Base-by-base conservation (phyloP, 192 early-diverging fungal species). In the Dimargaris xerosporica region DNA sequence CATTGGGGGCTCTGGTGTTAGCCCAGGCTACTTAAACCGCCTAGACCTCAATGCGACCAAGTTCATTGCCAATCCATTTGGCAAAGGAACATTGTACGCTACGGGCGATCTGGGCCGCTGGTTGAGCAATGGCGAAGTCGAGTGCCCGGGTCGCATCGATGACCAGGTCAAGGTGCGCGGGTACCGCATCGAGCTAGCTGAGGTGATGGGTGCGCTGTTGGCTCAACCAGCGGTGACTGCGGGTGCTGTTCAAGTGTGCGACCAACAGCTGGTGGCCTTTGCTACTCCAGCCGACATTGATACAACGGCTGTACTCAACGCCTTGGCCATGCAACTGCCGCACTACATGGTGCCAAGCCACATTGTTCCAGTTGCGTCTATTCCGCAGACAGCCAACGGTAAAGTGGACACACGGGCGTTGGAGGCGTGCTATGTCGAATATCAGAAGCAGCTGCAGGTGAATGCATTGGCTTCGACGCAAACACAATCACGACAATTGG, bases 331-430 rank as follows among this genome's bases (percentile, higher is more conserved):
- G 7, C 6, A 6, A 15, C 50, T 51, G 6, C 50, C 50, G 13
- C 50, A 23, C 50, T 51, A 51, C 50, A 51, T 51, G 50, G 50
- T 51, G 50, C 50, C 50, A 15, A 51, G 19, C 50, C 25, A 51
- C 25, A 15, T 51, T 6, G n/a, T 51, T 13, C 11, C 50, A 10
- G 7, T 51, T 13, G n/a, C 21, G 11, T 7, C 21, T 23, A 21
- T 51, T n/a, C 13, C 50, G 13, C 50, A 6, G 5, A 51, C 50
- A 15, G 5, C 19, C n/a, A 51, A 23, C 21, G 50, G 5, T n/a
- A 51, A 51, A 23, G 21, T 51, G 15, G 50, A 51, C 21, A 15
- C 19, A 15, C 11, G n/a, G 13, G 13, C 13, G n/a, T n/a, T 51
- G n/a, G n/a, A n/a, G n/a, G n/a, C n/a, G n/a, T n/a, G n/a, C 10